Evolutionary conservation across 2,329 filamentous ascomycete genomes (phyloP).

Genomic region (Cordyceps farinosa): DNA sequence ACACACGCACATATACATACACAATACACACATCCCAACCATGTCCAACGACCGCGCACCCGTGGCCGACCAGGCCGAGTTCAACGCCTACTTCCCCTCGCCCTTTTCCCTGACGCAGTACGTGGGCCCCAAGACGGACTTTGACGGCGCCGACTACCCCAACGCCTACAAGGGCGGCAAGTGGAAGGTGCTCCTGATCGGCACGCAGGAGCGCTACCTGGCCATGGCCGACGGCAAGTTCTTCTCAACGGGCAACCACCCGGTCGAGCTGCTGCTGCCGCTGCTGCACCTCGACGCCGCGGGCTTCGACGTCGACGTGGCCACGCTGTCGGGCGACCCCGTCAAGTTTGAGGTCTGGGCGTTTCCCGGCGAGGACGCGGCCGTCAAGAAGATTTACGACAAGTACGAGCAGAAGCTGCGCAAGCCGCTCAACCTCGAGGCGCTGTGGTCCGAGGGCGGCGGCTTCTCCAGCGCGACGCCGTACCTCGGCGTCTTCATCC

Average conservation of each 20-base stretch:
- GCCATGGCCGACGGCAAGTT: constrained; percentile 22
- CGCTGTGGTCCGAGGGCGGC: constrained; percentile 17
- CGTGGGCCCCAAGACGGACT: constrained; percentile 21
- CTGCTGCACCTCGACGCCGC: constrained; percentile 23
- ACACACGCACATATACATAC: not conserved
- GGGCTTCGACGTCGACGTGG: constrained; percentile 23
- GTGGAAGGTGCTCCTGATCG: constrained; percentile 23
- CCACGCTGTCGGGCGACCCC: constrained; percentile 22
- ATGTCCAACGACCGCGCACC: constrained; percentile 19
- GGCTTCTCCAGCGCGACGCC: constrained; percentile 19
- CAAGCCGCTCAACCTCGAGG: constrained; percentile 20
- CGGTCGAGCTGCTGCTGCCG: constrained; percentile 23
- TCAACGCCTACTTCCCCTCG: constrained; percentile 24
- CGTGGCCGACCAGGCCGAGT: constrained; percentile 23
- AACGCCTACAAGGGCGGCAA: constrained; percentile 21
- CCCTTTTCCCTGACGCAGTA: constrained; percentile 24
- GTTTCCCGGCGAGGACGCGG: constrained; percentile 25
- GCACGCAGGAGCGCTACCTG: constrained; percentile 24
- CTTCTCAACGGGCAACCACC: constrained; percentile 25
- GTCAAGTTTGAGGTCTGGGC: constrained; percentile 26
- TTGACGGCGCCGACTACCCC: constrained; percentile 21
- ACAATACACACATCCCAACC: not conserved
- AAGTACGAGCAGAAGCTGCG: constrained; percentile 23
- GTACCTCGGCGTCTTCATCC: constrained; percentile 23
- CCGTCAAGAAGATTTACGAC: constrained; percentile 25